A percentile compares a stretch with the other conserved stretches of the same genome.
Evolutionary conservation across 108 stramenopile genomes (phyloP).

Genomic region (Nitzschia sp.): DNA sequence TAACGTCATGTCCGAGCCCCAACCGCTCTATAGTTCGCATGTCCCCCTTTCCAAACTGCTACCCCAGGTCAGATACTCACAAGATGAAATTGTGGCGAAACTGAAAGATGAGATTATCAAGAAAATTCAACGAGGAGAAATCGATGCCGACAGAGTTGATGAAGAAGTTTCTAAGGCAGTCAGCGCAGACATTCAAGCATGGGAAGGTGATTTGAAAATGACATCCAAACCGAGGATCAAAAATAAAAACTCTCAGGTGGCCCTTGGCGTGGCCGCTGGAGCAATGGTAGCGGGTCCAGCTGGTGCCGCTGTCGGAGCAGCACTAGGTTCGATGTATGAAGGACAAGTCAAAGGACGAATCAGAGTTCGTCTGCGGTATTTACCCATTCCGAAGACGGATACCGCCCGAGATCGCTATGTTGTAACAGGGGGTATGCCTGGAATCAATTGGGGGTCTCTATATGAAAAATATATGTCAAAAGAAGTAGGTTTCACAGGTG

Average conservation of each 20-base stretch:
- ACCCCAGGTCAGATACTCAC: conserved; percentile 34
- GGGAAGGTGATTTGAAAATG: conserved; percentile 67
- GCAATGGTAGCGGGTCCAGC: conserved; percentile 78
- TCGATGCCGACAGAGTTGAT: conserved; percentile 38
- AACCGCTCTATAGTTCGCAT: conserved; percentile 62
- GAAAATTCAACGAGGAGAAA: conserved; percentile 43
- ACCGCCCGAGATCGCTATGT: conserved; percentile 37
- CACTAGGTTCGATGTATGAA: conserved; percentile 72
- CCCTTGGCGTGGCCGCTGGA: conserved; percentile 67
- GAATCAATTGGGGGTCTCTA: conserved; percentile 73
- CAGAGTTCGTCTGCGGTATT: conserved; percentile 54
- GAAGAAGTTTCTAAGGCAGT: conserved; percentile 18
- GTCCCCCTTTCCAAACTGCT: conserved; percentile 48
- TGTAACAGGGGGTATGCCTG: conserved; percentile 75
- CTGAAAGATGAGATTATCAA: conserved; percentile 53
- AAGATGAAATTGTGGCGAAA: conserved; percentile 38
- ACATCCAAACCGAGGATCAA: conserved; percentile 77
- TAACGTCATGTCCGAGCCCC: conserved; percentile 61
- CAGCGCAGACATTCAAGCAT: conserved; percentile 35
- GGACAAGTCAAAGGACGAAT: conserved; percentile 71
- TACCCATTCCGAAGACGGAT: conserved; percentile 59
- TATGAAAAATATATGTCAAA: conserved; percentile 46
- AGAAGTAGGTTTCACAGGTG: conserved; percentile 6
- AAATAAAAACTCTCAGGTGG: conserved; percentile 74
- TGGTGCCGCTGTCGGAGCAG: conserved; percentile 82